These are phyloP conservation scores for Yamadazyma spencermartinsiae DNA, from an alignment of 1,139 yeast genomes.

Conservation along the genomic window DNA sequence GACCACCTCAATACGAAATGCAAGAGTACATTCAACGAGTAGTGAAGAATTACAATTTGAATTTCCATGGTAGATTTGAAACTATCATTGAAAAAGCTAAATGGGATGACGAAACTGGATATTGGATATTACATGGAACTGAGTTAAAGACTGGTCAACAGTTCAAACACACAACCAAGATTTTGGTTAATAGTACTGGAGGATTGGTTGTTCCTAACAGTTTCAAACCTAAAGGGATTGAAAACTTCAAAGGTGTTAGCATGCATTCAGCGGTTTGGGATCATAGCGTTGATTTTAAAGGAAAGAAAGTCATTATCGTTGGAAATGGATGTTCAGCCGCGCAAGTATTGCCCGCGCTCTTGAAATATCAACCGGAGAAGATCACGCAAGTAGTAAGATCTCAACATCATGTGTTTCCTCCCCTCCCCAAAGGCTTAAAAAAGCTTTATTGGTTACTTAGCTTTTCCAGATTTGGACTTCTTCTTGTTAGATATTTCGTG, in stretches of 20 bases:
- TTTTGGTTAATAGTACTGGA: conserved; percentile 37
- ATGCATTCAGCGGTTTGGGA: conserved; percentile 54
- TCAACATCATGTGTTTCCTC: conserved; percentile 43
- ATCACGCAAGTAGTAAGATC: conserved; percentile 39
- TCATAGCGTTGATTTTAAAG: conserved; percentile 36
- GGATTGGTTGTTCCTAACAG: conserved; percentile 40
- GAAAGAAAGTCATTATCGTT: conserved; percentile 35
- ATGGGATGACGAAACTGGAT: conserved; percentile 31
- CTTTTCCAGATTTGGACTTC: conserved; percentile 26
- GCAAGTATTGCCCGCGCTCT: conserved; percentile 39
- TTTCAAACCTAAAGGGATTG: conserved; percentile 32
- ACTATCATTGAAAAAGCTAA: conserved; percentile 28
- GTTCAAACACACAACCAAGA: conserved; percentile 27
- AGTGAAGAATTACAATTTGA: conserved; percentile 35
- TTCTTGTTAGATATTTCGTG: conserved; percentile 29
- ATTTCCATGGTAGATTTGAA: conserved; percentile 29
- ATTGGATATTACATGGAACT: conserved; percentile 39
- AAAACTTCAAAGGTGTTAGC: conserved; percentile 42
- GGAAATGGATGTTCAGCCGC: conserved; percentile 51
- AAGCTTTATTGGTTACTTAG: conserved; percentile 26
- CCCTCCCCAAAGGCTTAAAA: conserved; percentile 28
- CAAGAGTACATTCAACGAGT: conserved; percentile 45
- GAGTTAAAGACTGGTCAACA: conserved; percentile 36
- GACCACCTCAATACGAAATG: conserved; percentile 52
- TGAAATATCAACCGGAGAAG: conserved; percentile 26